Evolutionary conservation across 352 stramenopile species (phyloP).

Genomic region (Globisporangium mamillatum): DNA sequence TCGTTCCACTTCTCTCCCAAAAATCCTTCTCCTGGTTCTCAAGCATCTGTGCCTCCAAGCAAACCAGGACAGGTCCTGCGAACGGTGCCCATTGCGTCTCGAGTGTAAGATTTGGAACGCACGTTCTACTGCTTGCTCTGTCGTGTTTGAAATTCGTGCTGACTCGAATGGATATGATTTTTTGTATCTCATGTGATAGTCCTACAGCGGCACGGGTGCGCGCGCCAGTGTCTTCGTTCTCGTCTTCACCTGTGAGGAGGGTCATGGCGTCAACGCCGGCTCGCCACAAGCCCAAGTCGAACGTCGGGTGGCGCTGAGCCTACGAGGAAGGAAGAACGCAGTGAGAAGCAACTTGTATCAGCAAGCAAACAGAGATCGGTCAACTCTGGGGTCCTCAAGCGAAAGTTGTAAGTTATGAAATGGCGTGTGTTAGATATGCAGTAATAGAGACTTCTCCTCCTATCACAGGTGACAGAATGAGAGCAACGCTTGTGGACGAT

Average conservation of each 20-base stretch:
- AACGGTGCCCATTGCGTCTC: constrained; percentile 22
- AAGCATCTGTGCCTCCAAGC: constrained; percentile 22
- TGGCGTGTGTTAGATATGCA: constrained; percentile 2
- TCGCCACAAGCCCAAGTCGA: constrained; percentile 58
- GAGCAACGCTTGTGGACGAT: neutral
- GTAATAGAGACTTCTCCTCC: constrained; percentile 1
- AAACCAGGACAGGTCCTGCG: constrained; percentile 29
- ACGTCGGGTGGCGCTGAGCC: constrained; percentile 51
- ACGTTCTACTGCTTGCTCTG: neutral
- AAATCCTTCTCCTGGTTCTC: constrained; percentile 3
- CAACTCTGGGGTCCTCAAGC: neutral
- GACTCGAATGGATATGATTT: neutral
- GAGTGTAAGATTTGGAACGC: constrained; percentile 32
- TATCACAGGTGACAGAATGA: neutral
- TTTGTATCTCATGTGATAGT: constrained; percentile 18
- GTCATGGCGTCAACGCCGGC: constrained; percentile 30
- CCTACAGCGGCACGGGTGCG: constrained; percentile 41
- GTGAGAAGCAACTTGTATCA: neutral
- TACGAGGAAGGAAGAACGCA: neutral
- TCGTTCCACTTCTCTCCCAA: constrained; percentile 48
- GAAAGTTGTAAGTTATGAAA: constrained; percentile 7
- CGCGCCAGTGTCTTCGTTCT: constrained; percentile 26
- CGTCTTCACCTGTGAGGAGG: constrained; percentile 24
- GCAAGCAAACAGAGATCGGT: neutral
- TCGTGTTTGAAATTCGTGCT: neutral